Evolutionary conservation across 108 stramenopile genomes (phyloP), one percentile per base, ranked within the genome.

Genomic region (Aurantiochytrium sp.): DNA sequence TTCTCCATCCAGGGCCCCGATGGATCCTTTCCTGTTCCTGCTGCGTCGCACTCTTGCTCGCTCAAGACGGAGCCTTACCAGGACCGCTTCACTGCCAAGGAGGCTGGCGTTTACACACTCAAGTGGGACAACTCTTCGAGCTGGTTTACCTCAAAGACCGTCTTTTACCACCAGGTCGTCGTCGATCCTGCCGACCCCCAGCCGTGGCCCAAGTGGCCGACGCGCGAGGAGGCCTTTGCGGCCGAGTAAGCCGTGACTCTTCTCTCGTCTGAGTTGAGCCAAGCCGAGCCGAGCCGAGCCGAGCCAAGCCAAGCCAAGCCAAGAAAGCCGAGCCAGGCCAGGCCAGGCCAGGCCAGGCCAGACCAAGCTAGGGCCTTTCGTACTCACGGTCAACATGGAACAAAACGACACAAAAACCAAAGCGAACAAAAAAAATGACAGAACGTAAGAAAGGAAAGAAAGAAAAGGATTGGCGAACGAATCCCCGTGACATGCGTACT

Each of bases 171-270:
- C 76, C 51, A 53, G 45, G 76, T 83, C 25, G 76, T 23, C 51
- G 51, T 83, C 23, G 76, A 83, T 28, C 76, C 76, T 16, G 49
- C 44, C 6, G 76, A 83, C 51, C 4, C 76, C 51, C 14, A 8
- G 49, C 76, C 76, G 6, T 83, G 76, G 76, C 45, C 76, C 76
- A 83, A 83, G 76, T 83, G 76, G 76, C 76, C 76, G 49, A 83
- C 76, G 19, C 45, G n/a, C 23, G 76, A 47, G n/a, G 76, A 83
- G 51, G 76, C 76, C 51, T 53, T 83, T 23, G 76, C 76, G n/a
- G 76, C 76, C 12, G 76, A 83, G 51, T 83, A 83, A 23, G 49
- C 8, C 2, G 55, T 16, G 55, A 35, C 35, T 2, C 0, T 35
- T 2, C 2, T 35, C 35, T 35, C 0, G 35, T 1, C 35, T 35